Evolutionary conservation across 2,329 filamentous ascomycete genomes (phyloP), one percentile per base, ranked within the genome.

Genomic region (Colletotrichum sp.): DNA sequence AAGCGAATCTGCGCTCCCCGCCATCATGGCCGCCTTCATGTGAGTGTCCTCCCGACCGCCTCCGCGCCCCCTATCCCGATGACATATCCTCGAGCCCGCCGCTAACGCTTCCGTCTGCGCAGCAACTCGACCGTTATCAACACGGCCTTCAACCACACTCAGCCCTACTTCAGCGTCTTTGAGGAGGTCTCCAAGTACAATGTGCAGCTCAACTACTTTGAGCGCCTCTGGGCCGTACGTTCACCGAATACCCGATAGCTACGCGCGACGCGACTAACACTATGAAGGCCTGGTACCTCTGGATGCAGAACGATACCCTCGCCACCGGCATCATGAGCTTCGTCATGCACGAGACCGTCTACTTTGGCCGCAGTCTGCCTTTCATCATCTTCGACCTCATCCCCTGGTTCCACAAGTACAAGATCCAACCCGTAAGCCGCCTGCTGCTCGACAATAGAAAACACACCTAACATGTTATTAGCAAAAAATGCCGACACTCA

Each of bases 271-370:
- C 15, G 49, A 72, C 77, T 80, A 72, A 80, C 64, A 57, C 18
- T 10, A n/a, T 36, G 32, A 65, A 92, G 86, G 93, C 96, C 55
- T 99, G 96, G 96, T 99, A 99, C 85, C 92, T 96, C 18, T 99
- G 93, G 91, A 98, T 99, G 94, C 95, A 98, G 85, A 99, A 99
- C 85, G 97, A 99, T 87, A 93, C 95, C 71, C 93, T 99, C 78
- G 97, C 97, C 76, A 99, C 97, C 5, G 97, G 97, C 77, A 97
- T 99, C 88, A 94, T 99, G 95, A 98, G 96, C 81, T 99, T 99
- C 85, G 87, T 94, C 80, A 95, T 99, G 92, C 97, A 99, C 89
- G 97, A 99, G 87, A 71, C 92, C 55, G 91, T 99, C 82, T 99
- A 99, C 89, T 99, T 99, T 83, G 97, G 97, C 81, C 93, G 97